phyloP scores from a whole-genome alignment of 495 filamentous ascomycete genomes.

The Aspergillus asperescens region DNA sequence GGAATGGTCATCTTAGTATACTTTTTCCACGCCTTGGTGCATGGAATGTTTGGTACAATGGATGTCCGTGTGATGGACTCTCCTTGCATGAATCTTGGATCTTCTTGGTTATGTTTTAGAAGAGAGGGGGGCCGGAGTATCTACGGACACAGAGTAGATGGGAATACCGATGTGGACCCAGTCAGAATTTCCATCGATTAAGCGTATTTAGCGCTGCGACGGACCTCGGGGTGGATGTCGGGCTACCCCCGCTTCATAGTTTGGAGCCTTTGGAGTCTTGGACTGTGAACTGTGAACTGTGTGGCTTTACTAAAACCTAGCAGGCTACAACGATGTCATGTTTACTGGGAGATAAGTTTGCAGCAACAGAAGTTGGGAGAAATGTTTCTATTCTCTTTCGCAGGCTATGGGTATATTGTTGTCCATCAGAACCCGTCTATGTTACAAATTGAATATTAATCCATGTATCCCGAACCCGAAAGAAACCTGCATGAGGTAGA shows the following conservation, averaged over 20 bases:
- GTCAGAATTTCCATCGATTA: background rate
- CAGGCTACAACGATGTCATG: too few relatives aligned
- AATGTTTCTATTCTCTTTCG: constrained; percentile 15
- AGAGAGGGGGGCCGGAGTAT: too few relatives aligned
- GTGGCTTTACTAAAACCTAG: too few relatives aligned
- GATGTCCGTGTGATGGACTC: too few relatives aligned
- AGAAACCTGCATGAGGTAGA: constrained; percentile 10
- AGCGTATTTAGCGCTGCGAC: constrained; percentile 8
- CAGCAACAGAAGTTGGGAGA: background rate
- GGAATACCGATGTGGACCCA: background rate
- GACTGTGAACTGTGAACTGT: too few relatives aligned
- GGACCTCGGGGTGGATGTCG: background rate
- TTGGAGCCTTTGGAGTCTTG: background rate
- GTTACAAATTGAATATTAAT: constrained; percentile 21
- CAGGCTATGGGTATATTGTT: constrained; percentile 22
- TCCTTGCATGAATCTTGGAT: too few relatives aligned
- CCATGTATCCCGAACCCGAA: constrained; percentile 17
- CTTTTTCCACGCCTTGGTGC: too few relatives aligned
- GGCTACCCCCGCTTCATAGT: background rate
- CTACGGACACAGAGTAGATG: too few relatives aligned
- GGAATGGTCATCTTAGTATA: too few relatives aligned
- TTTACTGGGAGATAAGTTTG: background rate
- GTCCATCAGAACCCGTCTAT: constrained; percentile 26
- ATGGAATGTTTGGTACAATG: too few relatives aligned
- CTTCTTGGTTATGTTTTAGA: too few relatives aligned